These are phyloP conservation scores for Aspergillus calidoustus DNA, from an alignment of 2,329 filamentous ascomycete species.

Conservation along the genomic window DNA sequence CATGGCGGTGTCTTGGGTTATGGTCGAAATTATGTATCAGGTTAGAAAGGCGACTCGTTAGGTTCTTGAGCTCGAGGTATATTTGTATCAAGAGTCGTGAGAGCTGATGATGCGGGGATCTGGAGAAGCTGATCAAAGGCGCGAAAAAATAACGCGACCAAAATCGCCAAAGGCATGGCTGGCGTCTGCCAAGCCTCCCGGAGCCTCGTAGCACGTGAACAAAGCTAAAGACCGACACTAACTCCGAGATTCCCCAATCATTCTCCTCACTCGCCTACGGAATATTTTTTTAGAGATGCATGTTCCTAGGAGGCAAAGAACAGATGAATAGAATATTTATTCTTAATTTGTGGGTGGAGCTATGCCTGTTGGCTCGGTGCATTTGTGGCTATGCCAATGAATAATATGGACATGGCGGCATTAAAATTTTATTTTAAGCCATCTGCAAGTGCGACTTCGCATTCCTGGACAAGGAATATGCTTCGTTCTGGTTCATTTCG, in stretches of 20 bases:
- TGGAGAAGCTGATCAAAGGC: slow-evolving; percentile 26
- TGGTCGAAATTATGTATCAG: neutral
- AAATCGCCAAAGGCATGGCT: slow-evolving; percentile 18
- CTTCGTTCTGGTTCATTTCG: neutral
- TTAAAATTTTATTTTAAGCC: too few species aligned
- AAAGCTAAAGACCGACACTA: slow-evolving; percentile 31
- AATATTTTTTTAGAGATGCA: neutral
- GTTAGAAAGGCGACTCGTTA: neutral
- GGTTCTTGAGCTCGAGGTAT: neutral
- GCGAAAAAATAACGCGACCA: slow-evolving; percentile 28
- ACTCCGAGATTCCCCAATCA: slow-evolving; percentile 18
- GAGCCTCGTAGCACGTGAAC: slow-evolving; percentile 29
- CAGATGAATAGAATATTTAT: neutral
- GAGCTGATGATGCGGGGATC: slow-evolving; percentile 27
- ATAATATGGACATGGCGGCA: neutral
- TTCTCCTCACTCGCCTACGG: neutral
- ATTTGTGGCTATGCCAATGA: neutral
- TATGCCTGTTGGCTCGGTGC: neutral
- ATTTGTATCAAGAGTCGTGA: slow-evolving; percentile 8
- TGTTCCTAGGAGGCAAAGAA: neutral
- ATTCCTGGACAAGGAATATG: neutral
- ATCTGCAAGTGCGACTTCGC: neutral
- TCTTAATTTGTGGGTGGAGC: neutral
- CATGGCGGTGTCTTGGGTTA: slow-evolving; percentile 54
- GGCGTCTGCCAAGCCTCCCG: slow-evolving; percentile 29